Base-by-base conservation (phyloP, 1,284 basidiomycete species). In the Ganoderma meredithae region DNA sequence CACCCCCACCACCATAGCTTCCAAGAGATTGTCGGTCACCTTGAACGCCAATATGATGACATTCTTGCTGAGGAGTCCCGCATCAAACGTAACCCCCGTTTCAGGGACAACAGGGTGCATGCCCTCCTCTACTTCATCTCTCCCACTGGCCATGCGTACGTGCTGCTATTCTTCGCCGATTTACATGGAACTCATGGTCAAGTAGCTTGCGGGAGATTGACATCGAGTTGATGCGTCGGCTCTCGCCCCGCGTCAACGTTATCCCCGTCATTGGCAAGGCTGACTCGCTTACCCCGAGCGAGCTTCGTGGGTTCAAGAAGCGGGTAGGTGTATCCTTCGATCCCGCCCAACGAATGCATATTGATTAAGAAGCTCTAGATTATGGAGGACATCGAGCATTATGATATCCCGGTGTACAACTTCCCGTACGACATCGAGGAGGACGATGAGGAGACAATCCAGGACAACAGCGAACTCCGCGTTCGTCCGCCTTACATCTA, bases 351-450 rank as follows among this genome's bases (percentile, higher is more conserved):
- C 36, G 55, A 71, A 27, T 31, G 40, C 17, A 65, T 10, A n/a
- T 33, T 56, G 22, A 60, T 25, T 3, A 13, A 13, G n/a, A 22
- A 6, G 0, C n/a, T 27, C 22, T n/a, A 97, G 95, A 92, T 99
- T 78, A 99, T 99, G 96, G 97, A 99, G 83, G 97, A 99, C 80
- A 99, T 99, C 74, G 97, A 99, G 79, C 89, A 99, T 85, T 99
- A 99, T 79, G 92, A 94, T 73, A 99, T 99, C 75, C 97, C 98
- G 7, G 94, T 99, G 58, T 99, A 99, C 88, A 99, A 99, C 85
- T 99, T 99, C 89, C 98, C 98, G 0, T 99, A 98, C 81, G 98
- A 99, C 76, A 92, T 96, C 27, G 98, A 99, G 81, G 98, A 99
- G 83, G 95, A 99, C 77, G 98, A 99, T 79, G 97, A 99, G 79